A percentile compares a stretch with the other conserved stretches of the same genome.
Conservation (phyloP, 2,329 filamentous ascomycete species). For the Anthostomella pinea region DNA sequence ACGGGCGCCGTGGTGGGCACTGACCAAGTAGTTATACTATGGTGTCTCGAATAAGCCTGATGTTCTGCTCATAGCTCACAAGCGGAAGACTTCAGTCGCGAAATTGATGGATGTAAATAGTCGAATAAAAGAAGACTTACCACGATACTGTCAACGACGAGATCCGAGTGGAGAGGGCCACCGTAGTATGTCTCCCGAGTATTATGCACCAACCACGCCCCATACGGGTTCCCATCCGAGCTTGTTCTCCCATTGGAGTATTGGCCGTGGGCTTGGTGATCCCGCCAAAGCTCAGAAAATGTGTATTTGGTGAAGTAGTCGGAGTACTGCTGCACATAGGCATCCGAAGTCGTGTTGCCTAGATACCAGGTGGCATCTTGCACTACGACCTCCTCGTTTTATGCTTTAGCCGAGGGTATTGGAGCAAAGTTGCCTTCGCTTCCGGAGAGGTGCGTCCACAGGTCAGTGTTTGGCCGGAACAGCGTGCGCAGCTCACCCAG, state of each 20-base stretch:
- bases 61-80: constrained; percentile 37
- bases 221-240: constrained; percentile 50
- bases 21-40: constrained; percentile 38
- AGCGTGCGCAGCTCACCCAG: constrained; percentile 60
- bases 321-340: constrained; percentile 54
- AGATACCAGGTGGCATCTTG: constrained; percentile 64
- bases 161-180: constrained; percentile 60
- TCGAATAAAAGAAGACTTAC: too few relatives aligned
- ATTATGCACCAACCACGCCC: constrained; percentile 63
- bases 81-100: constrained; percentile 31
- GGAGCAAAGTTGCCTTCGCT: constrained; percentile 54
- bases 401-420: constrained; percentile 42
- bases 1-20: constrained; percentile 59
- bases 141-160: constrained; percentile 61
- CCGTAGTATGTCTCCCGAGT: constrained; percentile 62
- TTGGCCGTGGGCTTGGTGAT: constrained; percentile 50
- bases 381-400: constrained; percentile 45
- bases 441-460: constrained; percentile 61
- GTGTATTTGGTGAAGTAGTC: constrained; percentile 68
- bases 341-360: constrained; percentile 48
- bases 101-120: too few relatives aligned
- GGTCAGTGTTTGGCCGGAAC: constrained; percentile 55
- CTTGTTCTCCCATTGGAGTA: constrained; percentile 51
- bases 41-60: constrained; percentile 28
- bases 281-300: constrained; percentile 56